Evolutionary conservation across 73 alveolate genomes (phyloP).

Genomic region (Tetrahymena elliotti): DNA sequence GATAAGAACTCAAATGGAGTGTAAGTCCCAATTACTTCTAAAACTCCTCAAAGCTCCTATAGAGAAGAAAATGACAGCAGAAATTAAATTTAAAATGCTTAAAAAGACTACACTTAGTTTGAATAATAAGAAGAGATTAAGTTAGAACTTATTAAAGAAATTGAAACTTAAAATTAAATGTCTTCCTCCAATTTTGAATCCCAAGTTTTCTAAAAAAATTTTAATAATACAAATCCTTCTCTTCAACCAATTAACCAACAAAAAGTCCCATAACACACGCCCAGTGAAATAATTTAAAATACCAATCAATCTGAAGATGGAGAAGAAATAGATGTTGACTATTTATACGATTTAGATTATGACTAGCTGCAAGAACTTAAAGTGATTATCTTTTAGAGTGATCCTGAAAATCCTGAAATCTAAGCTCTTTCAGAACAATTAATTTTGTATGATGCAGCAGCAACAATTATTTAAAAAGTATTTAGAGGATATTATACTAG

Average conservation of each 20-base stretch:
- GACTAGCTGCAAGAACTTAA: not conserved
- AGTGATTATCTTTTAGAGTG: not conserved
- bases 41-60: not conserved
- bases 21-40: not conserved
- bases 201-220: not conserved
- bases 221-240: not conserved
- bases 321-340: not conserved
- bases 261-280: not conserved
- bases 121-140: not conserved
- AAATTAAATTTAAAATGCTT: not conserved
- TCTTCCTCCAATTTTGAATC: not conserved
- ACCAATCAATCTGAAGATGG: not conserved
- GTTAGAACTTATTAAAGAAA: not conserved
- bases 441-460: conserved; percentile 13
- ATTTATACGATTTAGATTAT: not conserved
- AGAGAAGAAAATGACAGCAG: not conserved
- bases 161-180: not conserved
- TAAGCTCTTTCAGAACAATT: not conserved
- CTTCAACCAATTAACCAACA: not conserved
- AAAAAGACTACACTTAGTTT: not conserved
- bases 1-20: not conserved
- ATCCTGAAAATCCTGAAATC: not conserved
- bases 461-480: conserved; percentile 27
- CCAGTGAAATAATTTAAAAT: not conserved
- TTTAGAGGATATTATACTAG: conserved; percentile 39